phyloP scores from a whole-genome alignment of 768 basidiomycete genomes.

The Tulasnella sp. region DNA sequence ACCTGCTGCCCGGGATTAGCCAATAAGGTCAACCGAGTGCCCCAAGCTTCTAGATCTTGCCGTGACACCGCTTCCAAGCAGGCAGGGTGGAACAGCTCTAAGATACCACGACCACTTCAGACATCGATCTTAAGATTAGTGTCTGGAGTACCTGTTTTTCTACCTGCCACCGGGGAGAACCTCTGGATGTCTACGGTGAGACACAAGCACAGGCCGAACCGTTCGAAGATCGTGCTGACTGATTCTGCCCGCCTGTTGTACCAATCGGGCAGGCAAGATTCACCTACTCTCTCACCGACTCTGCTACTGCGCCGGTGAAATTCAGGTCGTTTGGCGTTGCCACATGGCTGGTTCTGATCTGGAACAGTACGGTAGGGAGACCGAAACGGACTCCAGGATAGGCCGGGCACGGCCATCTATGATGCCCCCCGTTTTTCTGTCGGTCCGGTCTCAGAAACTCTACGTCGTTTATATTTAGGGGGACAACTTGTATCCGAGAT shows the following conservation, averaged over 20 bases:
- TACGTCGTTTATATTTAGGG: background rate
- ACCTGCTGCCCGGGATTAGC: too few species aligned
- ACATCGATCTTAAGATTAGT: background rate
- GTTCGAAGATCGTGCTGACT: background rate
- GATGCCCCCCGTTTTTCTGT: background rate
- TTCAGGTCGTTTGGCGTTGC: background rate
- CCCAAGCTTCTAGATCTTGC: too few species aligned
- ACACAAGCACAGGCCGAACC: background rate
- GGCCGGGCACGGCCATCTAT: background rate
- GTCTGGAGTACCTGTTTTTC: background rate
- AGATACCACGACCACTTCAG: background rate
- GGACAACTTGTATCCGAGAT: background rate
- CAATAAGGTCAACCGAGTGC: too few species aligned
- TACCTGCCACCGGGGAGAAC: background rate
- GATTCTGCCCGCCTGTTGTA: background rate
- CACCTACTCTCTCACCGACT: background rate
- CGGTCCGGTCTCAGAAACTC: too few species aligned
- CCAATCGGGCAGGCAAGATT: background rate
- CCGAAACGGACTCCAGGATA: background rate
- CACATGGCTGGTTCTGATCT: background rate
- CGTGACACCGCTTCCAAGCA: too few species aligned
- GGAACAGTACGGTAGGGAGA: background rate
- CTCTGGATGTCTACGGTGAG: too few species aligned
- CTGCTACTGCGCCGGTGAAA: background rate
- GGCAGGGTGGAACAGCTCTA: too few species aligned